Base-by-base conservation (phyloP, 805 yeast species). In the Suhomyces kilbournensis region DNA sequence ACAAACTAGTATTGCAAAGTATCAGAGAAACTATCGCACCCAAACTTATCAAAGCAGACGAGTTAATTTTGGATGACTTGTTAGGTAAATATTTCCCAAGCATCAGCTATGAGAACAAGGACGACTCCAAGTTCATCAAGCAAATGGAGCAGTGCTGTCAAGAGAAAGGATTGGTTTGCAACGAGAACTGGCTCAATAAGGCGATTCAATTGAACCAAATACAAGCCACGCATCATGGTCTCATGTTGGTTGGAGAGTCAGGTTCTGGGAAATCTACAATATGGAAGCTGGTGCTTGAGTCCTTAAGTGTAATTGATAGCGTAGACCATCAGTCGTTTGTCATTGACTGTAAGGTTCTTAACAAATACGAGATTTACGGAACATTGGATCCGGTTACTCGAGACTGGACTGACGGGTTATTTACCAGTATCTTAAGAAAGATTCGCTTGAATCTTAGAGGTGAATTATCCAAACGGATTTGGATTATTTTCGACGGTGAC, bases 401-500 rank as follows among this genome's bases (percentile, higher is more conserved):
- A 28, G 97, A 93, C 49, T 93, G 97, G 97, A 80, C 79, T 1
- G 98, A 93, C 68, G 98, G 98, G 5, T 62, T 92, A 8, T 78
- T 92, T 48, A 88, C 96, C 0, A 66, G 81, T 8, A 76, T 86
- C 7, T 60, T 93, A 43, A 72, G 98, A 56, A 75, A 72, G 48
- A 77, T 86, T 0, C 67, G 66, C 2, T 79, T 76, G 3, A 84
- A 84, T 55, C 57, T 79, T 14, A 71, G 87, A 44, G 90, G 90
- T 0, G 92, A 87, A 55, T 58, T 64, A 7, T 56, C 70, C 2
- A 82, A 79, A 53, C 66, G 76, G 2, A 76, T 84, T 14, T 91
- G 96, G 94, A 78, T 93, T 53, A 78, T 92, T 0, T 88, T 93
- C 63, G 97, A 93, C 68, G 96, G 97, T 39, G 97, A 90, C 60